phyloP scores from a whole-genome alignment of 345 rosid species.

The Draba incana region DNA sequence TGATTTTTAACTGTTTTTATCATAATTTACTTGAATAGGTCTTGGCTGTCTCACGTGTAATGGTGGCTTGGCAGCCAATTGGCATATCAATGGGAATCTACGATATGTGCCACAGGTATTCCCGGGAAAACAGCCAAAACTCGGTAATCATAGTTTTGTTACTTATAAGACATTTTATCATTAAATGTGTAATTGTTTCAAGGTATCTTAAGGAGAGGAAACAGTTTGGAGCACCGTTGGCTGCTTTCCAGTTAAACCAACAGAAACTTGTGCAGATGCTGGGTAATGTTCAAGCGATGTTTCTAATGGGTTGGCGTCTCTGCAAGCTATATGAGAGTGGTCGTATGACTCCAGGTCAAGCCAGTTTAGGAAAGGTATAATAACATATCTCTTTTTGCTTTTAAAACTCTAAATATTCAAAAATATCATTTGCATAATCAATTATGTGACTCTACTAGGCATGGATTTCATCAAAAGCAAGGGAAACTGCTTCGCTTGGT shows the following conservation, averaged over 20 bases:
- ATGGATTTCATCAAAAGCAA: conserved; percentile 76
- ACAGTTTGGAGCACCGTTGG: conserved; percentile 98
- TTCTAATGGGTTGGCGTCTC: conserved; percentile 93
- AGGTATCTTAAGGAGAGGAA: conserved; percentile 93
- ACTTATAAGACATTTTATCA: neutral
- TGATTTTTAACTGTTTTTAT: conserved; percentile 12
- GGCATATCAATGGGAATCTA: conserved; percentile 95
- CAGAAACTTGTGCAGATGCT: conserved; percentile 89
- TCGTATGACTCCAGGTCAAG: conserved; percentile 89
- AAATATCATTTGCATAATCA: conserved; percentile 16
- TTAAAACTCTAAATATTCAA: neutral
- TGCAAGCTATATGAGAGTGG: conserved; percentile 89
- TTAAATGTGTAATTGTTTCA: conserved; percentile 23
- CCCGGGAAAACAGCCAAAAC: neutral
- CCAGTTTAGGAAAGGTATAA: conserved; percentile 95
- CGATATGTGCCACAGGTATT: conserved; percentile 94
- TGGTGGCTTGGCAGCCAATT: conserved; percentile 96
- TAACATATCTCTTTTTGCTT: conserved; percentile 9
- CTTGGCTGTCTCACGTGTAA: conserved; percentile 90
- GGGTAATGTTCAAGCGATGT: conserved; percentile 90
- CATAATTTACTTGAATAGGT: conserved; percentile 50
- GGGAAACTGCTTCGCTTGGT: conserved; percentile 82
- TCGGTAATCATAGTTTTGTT: neutral
- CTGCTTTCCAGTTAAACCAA: conserved; percentile 89
- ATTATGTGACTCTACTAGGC: conserved; percentile 48